Conservation (phyloP, 805 yeast genomes). For the Myxozyma neotropica region DNA sequence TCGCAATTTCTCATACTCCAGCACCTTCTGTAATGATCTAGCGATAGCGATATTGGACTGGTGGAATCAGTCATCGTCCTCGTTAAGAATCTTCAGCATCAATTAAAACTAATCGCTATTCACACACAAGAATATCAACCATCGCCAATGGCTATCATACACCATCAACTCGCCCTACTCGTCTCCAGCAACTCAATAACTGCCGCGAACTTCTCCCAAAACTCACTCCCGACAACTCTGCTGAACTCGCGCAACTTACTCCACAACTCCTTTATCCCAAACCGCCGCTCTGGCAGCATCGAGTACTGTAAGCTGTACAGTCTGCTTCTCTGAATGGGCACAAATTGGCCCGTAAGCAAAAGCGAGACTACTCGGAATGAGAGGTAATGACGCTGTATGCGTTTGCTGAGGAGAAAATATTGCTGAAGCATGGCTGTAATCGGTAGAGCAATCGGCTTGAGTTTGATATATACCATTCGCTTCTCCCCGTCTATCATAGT, state of each 20-base stretch:
- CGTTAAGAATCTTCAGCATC: no score
- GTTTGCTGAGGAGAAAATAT: conserved; percentile 47
- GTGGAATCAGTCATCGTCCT: no score
- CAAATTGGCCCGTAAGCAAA: conserved; percentile 52
- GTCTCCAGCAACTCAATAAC: no score
- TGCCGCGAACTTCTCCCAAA: conserved; percentile 13
- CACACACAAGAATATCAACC: no score
- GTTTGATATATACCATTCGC: conserved; percentile 37
- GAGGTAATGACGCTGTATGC: conserved; percentile 49
- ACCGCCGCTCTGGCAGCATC: conserved; percentile 51
- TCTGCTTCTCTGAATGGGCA: conserved; percentile 51
- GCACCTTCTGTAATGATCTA: no score
- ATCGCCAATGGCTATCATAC: no score
- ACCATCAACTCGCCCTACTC: no score
- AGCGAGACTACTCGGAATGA: conserved; percentile 48
- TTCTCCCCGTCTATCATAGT: neutral
- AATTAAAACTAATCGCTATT: no score
- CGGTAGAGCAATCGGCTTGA: conserved; percentile 52
- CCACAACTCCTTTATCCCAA: conserved; percentile 36
- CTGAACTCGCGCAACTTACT: conserved; percentile 13
- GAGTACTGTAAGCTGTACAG: conserved; percentile 57
- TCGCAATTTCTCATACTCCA: no score
- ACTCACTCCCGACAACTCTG: conserved; percentile 10
- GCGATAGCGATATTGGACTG: no score
- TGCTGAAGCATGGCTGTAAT: conserved; percentile 53